Percentiles rank a stretch among this genome's conserved stretches.
These are phyloP conservation scores for Quillaja saponaria DNA, from an alignment of 306 rosid genomes.

Conservation along the genomic window DNA sequence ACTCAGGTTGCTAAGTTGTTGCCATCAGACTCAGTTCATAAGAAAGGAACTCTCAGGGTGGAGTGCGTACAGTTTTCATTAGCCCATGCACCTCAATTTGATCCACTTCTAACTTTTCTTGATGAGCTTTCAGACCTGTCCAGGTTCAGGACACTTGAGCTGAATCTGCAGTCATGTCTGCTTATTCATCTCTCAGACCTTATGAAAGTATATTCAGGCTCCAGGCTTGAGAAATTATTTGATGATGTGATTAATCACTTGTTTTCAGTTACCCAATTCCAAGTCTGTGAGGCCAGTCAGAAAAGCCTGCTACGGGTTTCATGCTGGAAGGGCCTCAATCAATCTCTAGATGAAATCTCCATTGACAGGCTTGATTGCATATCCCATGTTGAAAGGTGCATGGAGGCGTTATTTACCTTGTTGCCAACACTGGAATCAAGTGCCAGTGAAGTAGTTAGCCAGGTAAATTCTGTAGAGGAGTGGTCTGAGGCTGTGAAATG, in stretches of 20 bases:
- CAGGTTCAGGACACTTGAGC: slow-evolving; percentile 73
- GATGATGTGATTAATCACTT: slow-evolving; percentile 56
- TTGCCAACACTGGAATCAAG: slow-evolving; percentile 53
- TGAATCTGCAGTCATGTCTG: slow-evolving; percentile 67
- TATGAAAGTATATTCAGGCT: slow-evolving; percentile 70
- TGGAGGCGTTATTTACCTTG: slow-evolving; percentile 76
- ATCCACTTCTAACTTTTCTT: slow-evolving; percentile 71
- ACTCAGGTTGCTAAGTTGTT: slow-evolving; percentile 45
- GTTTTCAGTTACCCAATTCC: slow-evolving; percentile 47
- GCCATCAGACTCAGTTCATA: slow-evolving; percentile 38
- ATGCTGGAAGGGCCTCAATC: slow-evolving; percentile 88
- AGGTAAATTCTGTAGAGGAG: slow-evolving; percentile 46
- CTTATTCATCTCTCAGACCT: slow-evolving; percentile 74
- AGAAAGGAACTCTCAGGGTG: slow-evolving; percentile 68
- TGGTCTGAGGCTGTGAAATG: slow-evolving; percentile 79
- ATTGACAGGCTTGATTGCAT: slow-evolving; percentile 55
- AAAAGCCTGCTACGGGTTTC: slow-evolving; percentile 54
- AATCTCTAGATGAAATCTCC: slow-evolving; percentile 73
- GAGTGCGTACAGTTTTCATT: slow-evolving; percentile 69
- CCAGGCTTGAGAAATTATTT: slow-evolving; percentile 74
- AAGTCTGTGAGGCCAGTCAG: slow-evolving; percentile 37
- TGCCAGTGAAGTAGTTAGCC: slow-evolving; percentile 23
- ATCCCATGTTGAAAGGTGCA: slow-evolving; percentile 64
- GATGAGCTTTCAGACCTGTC: slow-evolving; percentile 85
- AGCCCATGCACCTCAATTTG: slow-evolving; percentile 85